Evolutionary conservation across 129 eudicot genomes (phyloP).

Genomic region (Flaveria linearis): DNA sequence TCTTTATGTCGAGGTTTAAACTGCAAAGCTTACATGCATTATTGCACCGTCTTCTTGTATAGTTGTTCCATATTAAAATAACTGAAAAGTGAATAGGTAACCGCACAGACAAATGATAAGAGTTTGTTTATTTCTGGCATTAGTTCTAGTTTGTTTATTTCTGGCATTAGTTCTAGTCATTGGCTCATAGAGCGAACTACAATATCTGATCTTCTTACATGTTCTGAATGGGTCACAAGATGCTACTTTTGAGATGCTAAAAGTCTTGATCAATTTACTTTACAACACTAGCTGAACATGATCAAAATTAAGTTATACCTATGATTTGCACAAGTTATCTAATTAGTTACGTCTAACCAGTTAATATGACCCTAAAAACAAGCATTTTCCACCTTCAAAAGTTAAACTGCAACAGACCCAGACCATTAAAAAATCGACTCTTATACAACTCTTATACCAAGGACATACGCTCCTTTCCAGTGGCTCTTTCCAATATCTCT

Average conservation of each 20-base stretch:
- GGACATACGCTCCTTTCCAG: slow-evolving; percentile 2
- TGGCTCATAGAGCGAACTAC: not conserved
- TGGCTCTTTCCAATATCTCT: slow-evolving; percentile 2
- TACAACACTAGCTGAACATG: not conserved
- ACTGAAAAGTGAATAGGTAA: too few relatives aligned
- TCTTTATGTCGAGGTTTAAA: not conserved
- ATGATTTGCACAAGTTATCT: not conserved
- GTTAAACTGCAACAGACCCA: slow-evolving; percentile 7
- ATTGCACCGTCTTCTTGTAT: not conserved
- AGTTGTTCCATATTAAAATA: not conserved
- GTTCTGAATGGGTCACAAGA: not conserved
- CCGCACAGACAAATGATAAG: too few relatives aligned
- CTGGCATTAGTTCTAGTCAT: not conserved
- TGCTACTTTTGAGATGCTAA: not conserved
- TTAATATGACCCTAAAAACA: not conserved
- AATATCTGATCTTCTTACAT: too few relatives aligned
- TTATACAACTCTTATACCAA: slow-evolving; percentile 5
- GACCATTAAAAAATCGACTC: not conserved
- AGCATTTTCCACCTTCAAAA: not conserved
- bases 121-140: too few relatives aligned
- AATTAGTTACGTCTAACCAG: not conserved
- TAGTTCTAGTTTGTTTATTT: not conserved
- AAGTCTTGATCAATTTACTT: not conserved
- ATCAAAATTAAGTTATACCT: not conserved
- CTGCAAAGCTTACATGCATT: not conserved